These are phyloP conservation scores for Datisca glomerata DNA, from an alignment of 306 rosid genomes.

Conservation along the genomic window DNA sequence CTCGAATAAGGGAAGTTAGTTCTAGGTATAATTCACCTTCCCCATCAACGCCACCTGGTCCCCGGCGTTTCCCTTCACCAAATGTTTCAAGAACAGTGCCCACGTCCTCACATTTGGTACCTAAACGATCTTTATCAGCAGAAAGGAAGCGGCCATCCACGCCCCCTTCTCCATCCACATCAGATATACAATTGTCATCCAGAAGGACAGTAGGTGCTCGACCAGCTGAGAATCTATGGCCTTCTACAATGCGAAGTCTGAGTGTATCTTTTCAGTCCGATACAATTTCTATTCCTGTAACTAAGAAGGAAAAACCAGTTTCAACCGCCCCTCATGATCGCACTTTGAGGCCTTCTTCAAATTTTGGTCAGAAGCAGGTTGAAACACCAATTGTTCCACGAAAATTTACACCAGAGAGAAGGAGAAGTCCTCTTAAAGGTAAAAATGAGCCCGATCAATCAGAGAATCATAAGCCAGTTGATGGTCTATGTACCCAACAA, in stretches of 20 bases:
- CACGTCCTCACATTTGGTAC: constrained; percentile 39
- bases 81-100: constrained; percentile 44
- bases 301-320: constrained; percentile 82
- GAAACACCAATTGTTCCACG: constrained; percentile 36
- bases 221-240: constrained; percentile 66
- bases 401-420: constrained; percentile 79
- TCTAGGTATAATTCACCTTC: constrained; percentile 77
- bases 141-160: constrained; percentile 88
- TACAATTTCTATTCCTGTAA: constrained; percentile 71
- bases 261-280: constrained; percentile 95
- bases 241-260: constrained; percentile 96
- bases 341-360: constrained; percentile 62
- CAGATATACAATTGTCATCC: constrained; percentile 38
- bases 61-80: constrained; percentile 66
- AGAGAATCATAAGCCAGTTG: constrained; percentile 90
- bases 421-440: constrained; percentile 82
- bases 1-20: constrained; percentile 51
- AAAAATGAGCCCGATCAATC: constrained; percentile 60
- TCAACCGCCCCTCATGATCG: constrained; percentile 55
- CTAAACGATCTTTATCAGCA: constrained; percentile 61
- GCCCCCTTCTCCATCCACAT: constrained; percentile 80
- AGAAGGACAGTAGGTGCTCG: constrained; percentile 33
- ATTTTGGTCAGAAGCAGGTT: constrained; percentile 55
- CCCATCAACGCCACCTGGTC: constrained; percentile 27
- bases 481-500: constrained; percentile 47